Base-by-base conservation (phyloP, 345 rosid genomes). In the Cardamine chenopodiifolia region DNA sequence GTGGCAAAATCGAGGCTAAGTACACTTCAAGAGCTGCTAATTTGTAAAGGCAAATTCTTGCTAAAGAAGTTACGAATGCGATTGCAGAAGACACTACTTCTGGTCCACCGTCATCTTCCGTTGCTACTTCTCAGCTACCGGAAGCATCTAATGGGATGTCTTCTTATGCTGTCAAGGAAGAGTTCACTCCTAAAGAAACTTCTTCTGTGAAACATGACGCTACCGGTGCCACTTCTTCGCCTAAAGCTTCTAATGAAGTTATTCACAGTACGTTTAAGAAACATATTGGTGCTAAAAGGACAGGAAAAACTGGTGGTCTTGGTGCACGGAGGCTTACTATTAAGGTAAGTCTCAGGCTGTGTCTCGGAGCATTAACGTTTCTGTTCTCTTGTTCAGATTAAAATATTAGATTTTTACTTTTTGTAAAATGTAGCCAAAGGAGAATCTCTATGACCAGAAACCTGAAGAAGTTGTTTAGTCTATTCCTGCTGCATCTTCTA, bases 11-110 rank as follows among this genome's bases (percentile, higher is more conserved):
- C 73, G 95, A 90, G 82, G 86, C 96, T 20, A 90, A 90, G 82
- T 92, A 88, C 79, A 90, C 92, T 45, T 92, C 98, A 47, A 82
- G 91, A 81, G 91, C 96, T 74, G 95, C 98, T 44, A 91, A 85
- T 22, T 79, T 90, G 67, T 90, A 92, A 72, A 82, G 85, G 85
- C 91, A 90, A 70, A 53, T 84, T 34, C 92, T 92, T 61, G 68
- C 88, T 17, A 90, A 90, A 77, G 98, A 92, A 80, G 84, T 34
- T 34, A 3, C 40, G 10, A 7, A 12, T 0, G 44, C 85, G 13
- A 85, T 85, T 81, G 87, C 85, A 9, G 91, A 87, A 80, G 95
- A 81, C 2, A 25, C 34, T 35, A 81, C 2, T 14, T 14, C 49
- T 39, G 32, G 68, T 45, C 56, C 75, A 80, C 88, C 88, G 35